Evolutionary conservation across 1,139 yeast genomes (phyloP).

Genomic region (Yamadazyma siamensis): DNA sequence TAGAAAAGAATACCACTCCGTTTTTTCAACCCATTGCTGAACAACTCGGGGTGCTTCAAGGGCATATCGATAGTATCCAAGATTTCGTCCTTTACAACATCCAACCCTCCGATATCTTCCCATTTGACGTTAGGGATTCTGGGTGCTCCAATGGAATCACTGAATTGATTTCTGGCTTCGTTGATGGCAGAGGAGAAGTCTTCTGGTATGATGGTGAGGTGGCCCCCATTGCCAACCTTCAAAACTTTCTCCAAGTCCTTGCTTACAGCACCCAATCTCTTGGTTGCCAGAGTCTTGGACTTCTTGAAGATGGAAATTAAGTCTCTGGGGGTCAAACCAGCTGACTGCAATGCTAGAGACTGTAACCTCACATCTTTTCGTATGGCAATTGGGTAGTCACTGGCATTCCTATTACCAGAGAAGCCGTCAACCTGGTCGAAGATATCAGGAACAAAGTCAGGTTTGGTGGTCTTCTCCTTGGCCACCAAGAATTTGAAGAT

Average conservation of each 20-base stretch:
- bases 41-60: constrained; percentile 84
- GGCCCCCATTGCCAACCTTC: constrained; percentile 49
- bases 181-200: constrained; percentile 75
- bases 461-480: constrained; percentile 14
- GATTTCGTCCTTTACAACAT: constrained; percentile 84
- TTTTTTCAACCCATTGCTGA: constrained; percentile 84
- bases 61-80: constrained; percentile 96
- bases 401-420: constrained; percentile 16
- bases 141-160: constrained; percentile 97
- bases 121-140: constrained; percentile 91
- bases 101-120: constrained; percentile 94
- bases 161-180: constrained; percentile 80
- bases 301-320: constrained; percentile 65
- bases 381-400: constrained; percentile 20
- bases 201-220: constrained; percentile 51
- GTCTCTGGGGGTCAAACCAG: constrained; percentile 89
- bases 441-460: constrained; percentile 10
- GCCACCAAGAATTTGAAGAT: constrained; percentile 55
- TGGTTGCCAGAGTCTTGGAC: constrained; percentile 58
- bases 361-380: constrained; percentile 55
- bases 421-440: constrained; percentile 19
- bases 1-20: constrained; percentile 91
- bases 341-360: constrained; percentile 77
- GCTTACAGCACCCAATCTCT: constrained; percentile 30
- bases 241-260: constrained; percentile 23